These are phyloP conservation scores for Luzula sylvatica DNA, from an alignment of 176 grass and related monocot genomes.

Conservation along the genomic window DNA sequence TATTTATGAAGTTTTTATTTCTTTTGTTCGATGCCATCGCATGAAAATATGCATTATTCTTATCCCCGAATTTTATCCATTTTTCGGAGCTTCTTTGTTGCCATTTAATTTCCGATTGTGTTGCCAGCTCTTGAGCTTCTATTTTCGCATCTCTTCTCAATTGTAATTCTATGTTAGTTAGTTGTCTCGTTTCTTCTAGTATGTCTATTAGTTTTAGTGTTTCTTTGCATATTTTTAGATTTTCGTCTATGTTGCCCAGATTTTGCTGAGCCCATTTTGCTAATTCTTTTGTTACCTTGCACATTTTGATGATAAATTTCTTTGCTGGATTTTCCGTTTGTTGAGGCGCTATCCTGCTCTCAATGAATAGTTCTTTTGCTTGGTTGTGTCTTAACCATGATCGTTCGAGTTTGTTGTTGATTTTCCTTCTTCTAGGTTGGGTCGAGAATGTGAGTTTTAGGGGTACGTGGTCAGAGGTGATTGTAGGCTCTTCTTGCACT, in stretches of 20 bases:
- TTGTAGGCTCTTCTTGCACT: too few species aligned
- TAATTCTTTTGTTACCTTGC: neutral
- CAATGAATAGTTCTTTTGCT: too few species aligned
- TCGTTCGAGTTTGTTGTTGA: neutral
- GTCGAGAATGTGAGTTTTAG: too few species aligned
- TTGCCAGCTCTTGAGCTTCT: neutral
- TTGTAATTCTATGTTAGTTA: neutral
- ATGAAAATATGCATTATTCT: too few species aligned
- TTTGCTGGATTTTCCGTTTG: neutral
- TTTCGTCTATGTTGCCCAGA: neutral
- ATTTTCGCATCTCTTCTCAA: neutral
- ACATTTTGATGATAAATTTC: neutral
- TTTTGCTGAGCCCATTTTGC: neutral
- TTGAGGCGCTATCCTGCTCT: too few species aligned
- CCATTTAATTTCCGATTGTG: neutral
- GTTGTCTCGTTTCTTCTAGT: neutral
- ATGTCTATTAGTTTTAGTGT: neutral
- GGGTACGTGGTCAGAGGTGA: too few species aligned
- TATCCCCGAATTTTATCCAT: too few species aligned
- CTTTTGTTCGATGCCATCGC: neutral
- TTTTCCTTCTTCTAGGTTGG: too few species aligned
- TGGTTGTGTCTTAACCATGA: neutral
- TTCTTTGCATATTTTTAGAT: neutral
- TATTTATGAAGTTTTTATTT: too few species aligned
- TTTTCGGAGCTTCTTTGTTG: neutral